phyloP scores from a whole-genome alignment of 2,329 filamentous ascomycete genomes.

The Fusarium phyllophilum region DNA sequence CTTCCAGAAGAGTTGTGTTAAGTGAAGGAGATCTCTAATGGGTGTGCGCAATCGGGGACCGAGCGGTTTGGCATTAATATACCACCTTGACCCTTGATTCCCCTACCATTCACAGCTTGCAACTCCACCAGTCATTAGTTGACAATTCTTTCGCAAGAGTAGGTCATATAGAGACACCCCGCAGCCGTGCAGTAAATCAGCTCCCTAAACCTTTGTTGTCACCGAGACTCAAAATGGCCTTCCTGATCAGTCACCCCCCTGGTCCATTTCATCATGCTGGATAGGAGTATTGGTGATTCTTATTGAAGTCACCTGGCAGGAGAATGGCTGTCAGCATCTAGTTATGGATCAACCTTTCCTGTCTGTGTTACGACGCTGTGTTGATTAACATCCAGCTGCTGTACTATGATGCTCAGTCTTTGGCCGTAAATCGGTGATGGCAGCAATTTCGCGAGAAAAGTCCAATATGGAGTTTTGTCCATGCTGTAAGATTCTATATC shows the following conservation, averaged over 20 bases:
- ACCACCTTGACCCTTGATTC: accelerated
- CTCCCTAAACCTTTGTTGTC: neutral
- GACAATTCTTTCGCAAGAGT: neutral
- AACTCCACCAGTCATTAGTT: neutral
- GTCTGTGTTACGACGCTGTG: neutral
- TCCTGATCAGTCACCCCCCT: neutral
- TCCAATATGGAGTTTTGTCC: neutral
- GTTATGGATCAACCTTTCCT: neutral
- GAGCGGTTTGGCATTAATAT: accelerated
- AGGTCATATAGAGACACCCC: neutral
- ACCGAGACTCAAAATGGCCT: neutral
- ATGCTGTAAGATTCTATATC: neutral
- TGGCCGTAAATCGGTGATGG: neutral
- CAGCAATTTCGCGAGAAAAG: neutral
- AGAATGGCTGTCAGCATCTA: neutral
- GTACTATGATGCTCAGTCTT: neutral
- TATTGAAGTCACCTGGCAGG: neutral
- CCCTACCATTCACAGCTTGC: neutral
- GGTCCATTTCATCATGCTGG: neutral
- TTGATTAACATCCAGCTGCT: neutral
- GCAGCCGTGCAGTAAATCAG: neutral
- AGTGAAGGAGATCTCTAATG: accelerated
- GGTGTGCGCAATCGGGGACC: too few species aligned
- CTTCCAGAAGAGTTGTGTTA: too few species aligned
- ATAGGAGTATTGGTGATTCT: accelerated